These are phyloP conservation scores for Austropuccinia psidii DNA, from an alignment of 1,284 basidiomycete genomes.

Conservation along the genomic window DNA sequence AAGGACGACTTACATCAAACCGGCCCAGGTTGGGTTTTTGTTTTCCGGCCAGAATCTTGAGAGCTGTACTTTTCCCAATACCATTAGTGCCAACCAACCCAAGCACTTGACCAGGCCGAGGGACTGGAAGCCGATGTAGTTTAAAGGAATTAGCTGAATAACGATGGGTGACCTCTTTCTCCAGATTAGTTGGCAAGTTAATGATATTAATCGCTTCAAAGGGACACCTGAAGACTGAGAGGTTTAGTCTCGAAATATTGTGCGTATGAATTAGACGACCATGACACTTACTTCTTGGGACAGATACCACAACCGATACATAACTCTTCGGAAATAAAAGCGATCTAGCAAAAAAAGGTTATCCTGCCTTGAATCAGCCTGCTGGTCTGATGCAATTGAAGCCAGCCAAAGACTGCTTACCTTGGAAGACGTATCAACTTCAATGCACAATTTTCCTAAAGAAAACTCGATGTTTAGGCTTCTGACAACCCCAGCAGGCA, in stretches of 20 bases:
- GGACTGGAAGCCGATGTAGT: slow-evolving; percentile 88
- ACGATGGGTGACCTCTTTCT: slow-evolving; percentile 87
- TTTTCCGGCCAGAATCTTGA: slow-evolving; percentile 91
- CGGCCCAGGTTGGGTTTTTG: slow-evolving; percentile 85
- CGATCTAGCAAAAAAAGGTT: slow-evolving; percentile 55
- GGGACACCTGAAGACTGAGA: slow-evolving; percentile 62
- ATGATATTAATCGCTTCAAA: slow-evolving; percentile 97
- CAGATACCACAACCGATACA: slow-evolving; percentile 98
- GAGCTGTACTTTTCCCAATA: slow-evolving; percentile 93
- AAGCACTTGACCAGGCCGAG: slow-evolving; percentile 87
- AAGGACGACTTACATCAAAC: slow-evolving; percentile 62
- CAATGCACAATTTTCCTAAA: slow-evolving; percentile 94
- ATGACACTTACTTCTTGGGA: slow-evolving; percentile 74
- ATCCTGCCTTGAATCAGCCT: no score
- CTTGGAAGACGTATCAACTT: slow-evolving; percentile 70
- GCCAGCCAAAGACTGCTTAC: not conserved
- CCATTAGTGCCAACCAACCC: slow-evolving; percentile 95
- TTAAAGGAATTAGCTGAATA: slow-evolving; percentile 98
- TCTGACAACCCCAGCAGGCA: no score
- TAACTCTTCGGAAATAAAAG: slow-evolving; percentile 92
- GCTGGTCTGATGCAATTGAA: not conserved
- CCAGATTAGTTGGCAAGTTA: slow-evolving; percentile 90
- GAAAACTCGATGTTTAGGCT: not conserved
- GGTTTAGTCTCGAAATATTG: slow-evolving; percentile 45
- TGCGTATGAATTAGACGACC: slow-evolving; percentile 44